These are phyloP conservation scores for Murraya koenigii DNA, from an alignment of 345 rosid genomes.

Conservation along the genomic window DNA sequence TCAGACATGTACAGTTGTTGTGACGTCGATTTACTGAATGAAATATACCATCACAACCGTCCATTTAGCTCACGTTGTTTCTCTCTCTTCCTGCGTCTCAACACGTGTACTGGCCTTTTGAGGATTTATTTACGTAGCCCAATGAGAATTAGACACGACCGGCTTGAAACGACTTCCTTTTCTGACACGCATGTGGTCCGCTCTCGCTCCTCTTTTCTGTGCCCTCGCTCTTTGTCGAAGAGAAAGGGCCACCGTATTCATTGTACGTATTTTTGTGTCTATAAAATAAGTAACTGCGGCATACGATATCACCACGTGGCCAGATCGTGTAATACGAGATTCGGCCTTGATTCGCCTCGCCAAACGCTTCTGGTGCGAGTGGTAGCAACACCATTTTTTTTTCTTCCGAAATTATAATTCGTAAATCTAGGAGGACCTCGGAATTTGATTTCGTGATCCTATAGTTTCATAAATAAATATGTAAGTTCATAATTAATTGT, in stretches of 20 bases:
- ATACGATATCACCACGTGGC: conserved; percentile 45
- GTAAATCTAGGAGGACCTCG: no score
- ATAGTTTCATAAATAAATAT: no score
- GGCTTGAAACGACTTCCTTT: conserved; percentile 28
- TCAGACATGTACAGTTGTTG: conserved; percentile 70
- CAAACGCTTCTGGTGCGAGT: conserved; percentile 16
- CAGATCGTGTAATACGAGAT: conserved; percentile 38
- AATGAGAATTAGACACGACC: conserved; percentile 34
- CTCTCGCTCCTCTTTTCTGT: conserved; percentile 1
- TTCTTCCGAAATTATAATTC: neutral
- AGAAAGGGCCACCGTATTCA: neutral
- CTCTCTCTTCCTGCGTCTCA: neutral
- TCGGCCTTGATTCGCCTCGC: conserved; percentile 15
- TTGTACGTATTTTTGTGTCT: neutral
- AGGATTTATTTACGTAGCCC: conserved; percentile 48
- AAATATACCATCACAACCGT: conserved; percentile 59
- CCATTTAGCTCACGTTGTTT: conserved; percentile 16
- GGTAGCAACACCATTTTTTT: neutral
- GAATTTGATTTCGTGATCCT: no score
- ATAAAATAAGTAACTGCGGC: neutral
- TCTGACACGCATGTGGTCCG: conserved; percentile 86
- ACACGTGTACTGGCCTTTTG: conserved; percentile 39
- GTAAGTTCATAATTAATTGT: no score
- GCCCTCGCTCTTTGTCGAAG: neutral
- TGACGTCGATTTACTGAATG: conserved; percentile 60